Evolutionary conservation across 2,329 filamentous ascomycete species (phyloP), one percentile per base, ranked within the genome.

Genomic region (Dothistroma septosporum): DNA sequence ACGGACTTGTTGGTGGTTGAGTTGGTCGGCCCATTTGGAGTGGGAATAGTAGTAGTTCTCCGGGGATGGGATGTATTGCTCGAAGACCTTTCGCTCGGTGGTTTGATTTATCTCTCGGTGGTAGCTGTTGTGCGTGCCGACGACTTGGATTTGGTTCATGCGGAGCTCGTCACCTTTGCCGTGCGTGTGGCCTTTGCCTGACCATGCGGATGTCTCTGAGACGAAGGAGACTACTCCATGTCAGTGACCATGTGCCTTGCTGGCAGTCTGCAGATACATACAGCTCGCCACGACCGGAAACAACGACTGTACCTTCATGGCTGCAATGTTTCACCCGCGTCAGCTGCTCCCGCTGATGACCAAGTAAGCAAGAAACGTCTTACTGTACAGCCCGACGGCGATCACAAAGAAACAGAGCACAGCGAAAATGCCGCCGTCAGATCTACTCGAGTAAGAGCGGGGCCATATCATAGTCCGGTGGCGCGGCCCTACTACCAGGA

Each of bases 61-160:
- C 2, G 76, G 72, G 3, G 69, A 67, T 4, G 75, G 66, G 2
- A 76, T 65, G 24, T 77, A 72, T 59, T 74, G 64, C 54, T 77
- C 72, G 64, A 81, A 77, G 11, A 75, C 66, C 1, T 71, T 64
- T 37, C 76, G 75, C 64, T 81, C 79, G n/a, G 72, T 69, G 1
- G 75, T 71, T 11, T 53, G 50, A 1, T 73, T 72, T 24, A 78
- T 71, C 62, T 82, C 80, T 44, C 76, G 73, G 61, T 83, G 80
- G 69, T 82, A 83, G 62, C 76, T 79, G 69, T 82, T 82, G 68
- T 82, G 80, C 0, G 80, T 80, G 64, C 80, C 80, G 41, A 82
- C 70, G 47, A 82, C 76, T 66, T 82, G 80, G 52, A 82, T 77
- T 52, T 82, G 78, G 68, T 82, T 82, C 72, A 83, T 77, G 55